Base-by-base conservation (phyloP, 2,329 filamentous ascomycete genomes). In the Clonostachys sp. region DNA sequence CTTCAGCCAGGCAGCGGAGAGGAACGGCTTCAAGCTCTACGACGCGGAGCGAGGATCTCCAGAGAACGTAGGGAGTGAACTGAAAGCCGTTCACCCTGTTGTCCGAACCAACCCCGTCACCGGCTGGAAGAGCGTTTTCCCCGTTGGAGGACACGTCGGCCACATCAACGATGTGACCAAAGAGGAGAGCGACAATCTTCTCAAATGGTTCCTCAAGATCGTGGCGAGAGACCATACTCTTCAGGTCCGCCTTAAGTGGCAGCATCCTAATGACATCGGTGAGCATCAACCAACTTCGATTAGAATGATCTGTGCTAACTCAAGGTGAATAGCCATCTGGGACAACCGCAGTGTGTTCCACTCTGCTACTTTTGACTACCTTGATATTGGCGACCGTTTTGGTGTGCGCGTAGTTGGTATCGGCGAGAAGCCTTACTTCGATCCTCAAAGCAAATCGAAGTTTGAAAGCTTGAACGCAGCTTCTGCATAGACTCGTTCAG, bases 61-160 rank as follows among this genome's bases (percentile, higher is more conserved):
- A 0, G 54, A 50, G 6, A 84, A 84, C 50, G 58, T 74, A 2
- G 80, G 77, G 3, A 61, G 56, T 16, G 63, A 72, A 5, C 62
- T 84, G 35, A 58, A 55, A 10, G 71, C 78, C 0, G 62, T 70
- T 1, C 80, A 84, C 50, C 79, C 80, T 1, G 72, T 83, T 1
- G 67, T 83, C 6, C 70, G 80, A 12, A 84, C 81, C 0, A 81
- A 84, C 46, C 81, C 81, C 0, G 79, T 84, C 0, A 83, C 80
- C 0, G 81, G 80, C 0, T 84, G 81, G 80, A 84, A 73, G 55
- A 64, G 64, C 0, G 49, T 73, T 30, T 73, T 67, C 45, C 64
- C 70, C 1, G 58, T 75, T 9, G 72, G 72, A 3, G 64, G 62
- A 4, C 68, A 73, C 45, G 65, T 70, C 9, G 61, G 58, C 20